Evolutionary conservation across 495 filamentous ascomycete species (phyloP).

Genomic region (Daldinia loculata): DNA sequence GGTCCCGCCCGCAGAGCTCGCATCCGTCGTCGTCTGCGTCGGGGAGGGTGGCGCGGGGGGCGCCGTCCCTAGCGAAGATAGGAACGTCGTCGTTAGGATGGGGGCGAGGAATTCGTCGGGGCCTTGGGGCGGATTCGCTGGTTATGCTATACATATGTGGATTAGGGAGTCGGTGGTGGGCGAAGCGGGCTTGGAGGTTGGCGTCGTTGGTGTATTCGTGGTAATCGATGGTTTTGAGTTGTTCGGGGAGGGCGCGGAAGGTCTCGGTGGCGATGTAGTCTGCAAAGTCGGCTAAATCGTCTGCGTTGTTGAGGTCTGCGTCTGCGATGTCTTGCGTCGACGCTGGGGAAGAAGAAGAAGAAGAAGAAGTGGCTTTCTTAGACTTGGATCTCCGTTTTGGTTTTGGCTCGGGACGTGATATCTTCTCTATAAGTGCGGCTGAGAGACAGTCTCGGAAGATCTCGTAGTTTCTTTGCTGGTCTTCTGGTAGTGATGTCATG

Average conservation of each 20-base stretch:
- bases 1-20: conserved; percentile 79
- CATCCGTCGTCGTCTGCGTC: conserved; percentile 65
- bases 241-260: conserved; percentile 68
- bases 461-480: conserved; percentile 64
- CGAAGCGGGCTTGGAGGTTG: conserved; percentile 58
- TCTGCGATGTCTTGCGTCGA: conserved; percentile 13
- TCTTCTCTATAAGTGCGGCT: conserved; percentile 57
- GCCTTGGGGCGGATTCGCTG: conserved; percentile 50
- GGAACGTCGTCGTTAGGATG: conserved; percentile 68
- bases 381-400: conserved; percentile 54
- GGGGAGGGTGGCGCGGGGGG: conserved; percentile 62
- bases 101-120: conserved; percentile 65
- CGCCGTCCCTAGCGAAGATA: conserved; percentile 63
- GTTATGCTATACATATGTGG: conserved; percentile 70
- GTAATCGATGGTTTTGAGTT: conserved; percentile 70
- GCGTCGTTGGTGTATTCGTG: conserved; percentile 59
- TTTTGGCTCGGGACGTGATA: conserved; percentile 53
- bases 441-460: conserved; percentile 73
- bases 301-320: conserved; percentile 49
- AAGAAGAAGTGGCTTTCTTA: conserved; percentile 46
- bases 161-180: conserved; percentile 63
- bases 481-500: conserved; percentile 27
- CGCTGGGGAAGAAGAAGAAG: too few species aligned
- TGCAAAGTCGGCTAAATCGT: conserved; percentile 77
- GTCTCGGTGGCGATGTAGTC: conserved; percentile 76